A percentile compares a stretch with the other conserved stretches of the same genome.
These are phyloP conservation scores for Salix suchowensis DNA, from an alignment of 345 rosid species.

Conservation along the genomic window DNA sequence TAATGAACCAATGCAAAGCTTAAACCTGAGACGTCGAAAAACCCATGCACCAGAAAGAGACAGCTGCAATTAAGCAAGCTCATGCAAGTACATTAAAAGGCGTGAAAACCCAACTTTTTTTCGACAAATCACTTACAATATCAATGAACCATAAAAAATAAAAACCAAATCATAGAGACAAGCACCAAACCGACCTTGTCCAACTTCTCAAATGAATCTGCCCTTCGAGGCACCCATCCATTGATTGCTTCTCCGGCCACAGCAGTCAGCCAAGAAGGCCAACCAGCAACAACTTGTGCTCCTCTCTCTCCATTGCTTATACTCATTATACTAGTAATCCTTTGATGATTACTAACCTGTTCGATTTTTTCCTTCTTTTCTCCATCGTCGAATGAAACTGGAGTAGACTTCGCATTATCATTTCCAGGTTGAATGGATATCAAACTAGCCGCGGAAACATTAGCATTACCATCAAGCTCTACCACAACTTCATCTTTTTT, in stretches of 20 bases:
- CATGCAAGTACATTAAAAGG: neutral
- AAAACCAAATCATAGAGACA: neutral
- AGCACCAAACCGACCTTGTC: constrained; percentile 58
- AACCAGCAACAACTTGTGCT: constrained; percentile 78
- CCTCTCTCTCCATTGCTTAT: constrained; percentile 60
- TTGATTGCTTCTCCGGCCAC: constrained; percentile 98
- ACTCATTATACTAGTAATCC: constrained; percentile 42
- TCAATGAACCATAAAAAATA: neutral
- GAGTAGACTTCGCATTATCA: constrained; percentile 20
- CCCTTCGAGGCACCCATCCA: constrained; percentile 90
- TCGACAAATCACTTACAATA: neutral
- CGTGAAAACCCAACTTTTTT: neutral
- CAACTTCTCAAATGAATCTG: constrained; percentile 87
- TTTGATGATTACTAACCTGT: constrained; percentile 30
- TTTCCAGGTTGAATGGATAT: constrained; percentile 28
- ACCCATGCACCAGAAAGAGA: neutral
- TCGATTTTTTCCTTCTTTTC: constrained; percentile 34
- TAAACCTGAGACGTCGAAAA: too few species aligned
- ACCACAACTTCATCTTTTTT: constrained; percentile 31
- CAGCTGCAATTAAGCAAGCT: neutral
- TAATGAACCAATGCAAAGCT: neutral
- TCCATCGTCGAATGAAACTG: constrained; percentile 32
- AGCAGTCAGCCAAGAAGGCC: constrained; percentile 90
- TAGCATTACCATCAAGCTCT: constrained; percentile 28
- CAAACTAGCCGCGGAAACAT: constrained; percentile 36